phyloP scores from a whole-genome alignment of 2,329 filamentous ascomycete genomes.

The Sordariomycetes sp. region DNA sequence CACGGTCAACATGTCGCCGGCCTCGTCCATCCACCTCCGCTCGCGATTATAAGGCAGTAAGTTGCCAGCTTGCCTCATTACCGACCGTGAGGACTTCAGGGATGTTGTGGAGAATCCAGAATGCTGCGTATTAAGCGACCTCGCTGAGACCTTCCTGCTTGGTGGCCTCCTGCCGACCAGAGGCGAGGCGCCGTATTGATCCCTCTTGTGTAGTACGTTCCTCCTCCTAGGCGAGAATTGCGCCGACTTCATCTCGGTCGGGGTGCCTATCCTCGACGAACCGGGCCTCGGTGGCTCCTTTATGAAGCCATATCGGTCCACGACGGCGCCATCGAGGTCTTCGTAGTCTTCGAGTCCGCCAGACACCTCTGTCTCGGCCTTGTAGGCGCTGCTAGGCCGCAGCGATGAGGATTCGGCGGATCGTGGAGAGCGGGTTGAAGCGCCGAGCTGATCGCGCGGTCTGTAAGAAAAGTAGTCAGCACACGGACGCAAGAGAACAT shows the following conservation, averaged over 20 bases:
- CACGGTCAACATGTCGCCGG: constrained; percentile 57
- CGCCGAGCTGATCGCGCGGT: constrained; percentile 18
- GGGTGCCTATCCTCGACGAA: constrained; percentile 27
- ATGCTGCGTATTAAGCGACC: constrained; percentile 48
- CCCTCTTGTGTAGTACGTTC: constrained; percentile 31
- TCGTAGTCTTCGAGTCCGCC: constrained; percentile 60
- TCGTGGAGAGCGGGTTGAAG: constrained; percentile 24
- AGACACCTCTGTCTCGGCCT: constrained; percentile 18
- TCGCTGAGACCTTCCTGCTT: constrained; percentile 45
- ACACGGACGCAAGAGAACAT: constrained; percentile 2
- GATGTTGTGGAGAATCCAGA: constrained; percentile 43
- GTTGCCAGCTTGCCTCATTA: constrained; percentile 49
- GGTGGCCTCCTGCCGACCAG: constrained; percentile 32
- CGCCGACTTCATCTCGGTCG: constrained; percentile 30
- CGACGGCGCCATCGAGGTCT: constrained; percentile 48
- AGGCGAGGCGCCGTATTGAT: constrained; percentile 26
- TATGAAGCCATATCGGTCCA: constrained; percentile 64
- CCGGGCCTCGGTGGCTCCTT: constrained; percentile 32
- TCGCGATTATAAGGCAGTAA: constrained; percentile 52
- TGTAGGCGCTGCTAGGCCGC: constrained; percentile 1
- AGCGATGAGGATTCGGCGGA: constrained; percentile 35
- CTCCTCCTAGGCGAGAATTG: constrained; percentile 35
- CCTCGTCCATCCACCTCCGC: constrained; percentile 53
- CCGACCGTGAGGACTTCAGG: constrained; percentile 42
- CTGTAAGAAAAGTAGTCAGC: constrained; percentile 17